Percentiles rank a stretch among this genome's conserved stretches.
Conservation (phyloP, 352 stramenopile genomes). For the Globisporangium nagaii region DNA sequence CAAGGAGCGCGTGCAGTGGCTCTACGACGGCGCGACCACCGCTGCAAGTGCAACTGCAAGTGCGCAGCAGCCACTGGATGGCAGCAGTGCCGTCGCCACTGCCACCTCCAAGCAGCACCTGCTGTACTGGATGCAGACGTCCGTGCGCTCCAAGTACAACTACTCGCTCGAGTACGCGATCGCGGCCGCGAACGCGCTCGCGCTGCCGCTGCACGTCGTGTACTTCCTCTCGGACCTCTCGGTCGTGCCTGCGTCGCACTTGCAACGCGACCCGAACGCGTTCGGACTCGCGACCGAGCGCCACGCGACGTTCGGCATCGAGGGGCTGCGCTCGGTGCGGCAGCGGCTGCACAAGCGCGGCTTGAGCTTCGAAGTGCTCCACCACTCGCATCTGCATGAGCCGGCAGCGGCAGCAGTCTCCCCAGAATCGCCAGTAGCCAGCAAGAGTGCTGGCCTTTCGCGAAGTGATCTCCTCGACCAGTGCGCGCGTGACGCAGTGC, state of each 20-base stretch:
- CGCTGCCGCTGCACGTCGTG: slow-evolving; percentile 69
- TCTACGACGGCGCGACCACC: slow-evolving; percentile 44
- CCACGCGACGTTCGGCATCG: slow-evolving; percentile 68
- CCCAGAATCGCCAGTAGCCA: too few relatives aligned
- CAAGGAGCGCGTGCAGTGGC: slow-evolving; percentile 63
- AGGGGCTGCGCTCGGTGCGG: slow-evolving; percentile 52
- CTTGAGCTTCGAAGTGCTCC: slow-evolving; percentile 59
- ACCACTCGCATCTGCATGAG: slow-evolving; percentile 24
- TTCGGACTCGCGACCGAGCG: slow-evolving; percentile 60
- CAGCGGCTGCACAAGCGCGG: slow-evolving; percentile 36
- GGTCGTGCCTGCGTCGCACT: slow-evolving; percentile 16
- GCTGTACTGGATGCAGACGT: slow-evolving; percentile 88
- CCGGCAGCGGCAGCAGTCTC: neutral
- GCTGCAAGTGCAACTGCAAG: too few relatives aligned
- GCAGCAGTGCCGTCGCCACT: too few relatives aligned
- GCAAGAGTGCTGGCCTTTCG: slow-evolving; percentile 6
- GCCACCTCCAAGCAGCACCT: slow-evolving; percentile 22
- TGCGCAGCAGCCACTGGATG: too few relatives aligned
- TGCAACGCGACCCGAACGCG: slow-evolving; percentile 46
- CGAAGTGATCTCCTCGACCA: slow-evolving; percentile 35
- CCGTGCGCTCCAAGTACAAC: slow-evolving; percentile 77
- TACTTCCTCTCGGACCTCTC: slow-evolving; percentile 65
- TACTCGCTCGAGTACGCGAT: slow-evolving; percentile 79
- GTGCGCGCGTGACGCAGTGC: slow-evolving; percentile 41
- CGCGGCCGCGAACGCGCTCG: slow-evolving; percentile 51